Conservation (phyloP, 2,329 filamentous ascomycete genomes). For the Microdochium nivale region DNA sequence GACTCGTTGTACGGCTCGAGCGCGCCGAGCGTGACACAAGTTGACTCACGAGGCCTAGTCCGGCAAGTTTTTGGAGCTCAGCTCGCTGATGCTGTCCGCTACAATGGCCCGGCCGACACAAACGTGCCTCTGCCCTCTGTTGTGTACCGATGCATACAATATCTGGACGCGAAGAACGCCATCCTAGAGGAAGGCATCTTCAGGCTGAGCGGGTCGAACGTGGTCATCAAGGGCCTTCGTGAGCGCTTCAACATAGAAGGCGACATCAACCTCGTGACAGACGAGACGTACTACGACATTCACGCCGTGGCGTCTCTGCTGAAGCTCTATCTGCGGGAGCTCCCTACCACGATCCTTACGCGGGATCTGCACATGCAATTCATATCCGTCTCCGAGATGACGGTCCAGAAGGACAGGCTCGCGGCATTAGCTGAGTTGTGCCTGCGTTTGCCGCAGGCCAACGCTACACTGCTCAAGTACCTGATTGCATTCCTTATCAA, state of each 20-base stretch:
- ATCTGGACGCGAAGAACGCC: conserved; percentile 75
- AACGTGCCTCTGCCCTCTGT: conserved; percentile 78
- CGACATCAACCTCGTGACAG: conserved; percentile 77
- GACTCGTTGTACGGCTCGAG: conserved; percentile 46
- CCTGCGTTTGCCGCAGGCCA: conserved; percentile 69
- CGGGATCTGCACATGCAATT: conserved; percentile 87
- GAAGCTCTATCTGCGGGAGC: conserved; percentile 87
- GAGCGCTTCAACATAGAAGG: conserved; percentile 92
- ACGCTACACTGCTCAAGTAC: conserved; percentile 73
- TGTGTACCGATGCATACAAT: conserved; percentile 92
- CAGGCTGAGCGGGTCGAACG: conserved; percentile 90
- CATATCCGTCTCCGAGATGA: conserved; percentile 71
- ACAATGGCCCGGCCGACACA: conserved; percentile 64
- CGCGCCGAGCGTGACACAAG: conserved; percentile 30
- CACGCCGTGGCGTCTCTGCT: conserved; percentile 91
- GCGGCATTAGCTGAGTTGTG: conserved; percentile 68
- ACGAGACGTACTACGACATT: conserved; percentile 85
- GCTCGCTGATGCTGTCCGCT: conserved; percentile 77
- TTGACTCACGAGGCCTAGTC: conserved; percentile 42
- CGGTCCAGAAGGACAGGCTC: conserved; percentile 68
- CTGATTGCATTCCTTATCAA: conserved; percentile 82
- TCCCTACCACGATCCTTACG: conserved; percentile 86
- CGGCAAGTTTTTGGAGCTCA: conserved; percentile 78
- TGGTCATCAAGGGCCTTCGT: conserved; percentile 82
- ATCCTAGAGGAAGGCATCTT: conserved; percentile 90